These are phyloP conservation scores for Macrophomina phaseolina DNA, from an alignment of 2,329 filamentous ascomycete species.

Conservation along the genomic window DNA sequence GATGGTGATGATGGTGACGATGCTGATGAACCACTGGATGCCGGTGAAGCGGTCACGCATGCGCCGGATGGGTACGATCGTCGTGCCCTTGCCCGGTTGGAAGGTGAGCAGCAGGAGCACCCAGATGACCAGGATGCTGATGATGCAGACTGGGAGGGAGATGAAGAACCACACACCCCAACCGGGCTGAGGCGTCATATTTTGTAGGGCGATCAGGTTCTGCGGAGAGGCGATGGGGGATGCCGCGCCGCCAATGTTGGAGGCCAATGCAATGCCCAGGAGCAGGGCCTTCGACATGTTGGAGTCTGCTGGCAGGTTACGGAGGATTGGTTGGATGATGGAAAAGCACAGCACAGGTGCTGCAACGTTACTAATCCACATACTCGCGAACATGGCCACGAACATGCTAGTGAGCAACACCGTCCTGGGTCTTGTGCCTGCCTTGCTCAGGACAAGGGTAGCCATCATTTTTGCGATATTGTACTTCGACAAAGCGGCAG, in stretches of 20 bases:
- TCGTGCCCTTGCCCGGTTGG: slow-evolving; percentile 81
- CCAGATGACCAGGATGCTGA: slow-evolving; percentile 91
- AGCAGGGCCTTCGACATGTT: slow-evolving; percentile 95
- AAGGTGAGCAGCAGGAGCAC: slow-evolving; percentile 83
- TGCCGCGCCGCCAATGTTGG: slow-evolving; percentile 94
- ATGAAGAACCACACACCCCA: slow-evolving; percentile 99
- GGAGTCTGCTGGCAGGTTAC: slow-evolving; percentile 87
- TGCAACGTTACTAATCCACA: slow-evolving; percentile 99
- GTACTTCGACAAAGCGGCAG: slow-evolving; percentile 93
- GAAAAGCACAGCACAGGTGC: slow-evolving; percentile 97
- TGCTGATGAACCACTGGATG: slow-evolving; percentile 89
- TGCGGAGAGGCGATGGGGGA: slow-evolving; percentile 97
- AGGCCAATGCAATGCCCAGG: slow-evolving; percentile 90
- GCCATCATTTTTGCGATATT: slow-evolving; percentile 98
- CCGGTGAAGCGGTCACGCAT: slow-evolving; percentile 88
- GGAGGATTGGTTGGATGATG: slow-evolving; percentile 94
- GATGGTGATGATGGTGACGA: slow-evolving; percentile 85
- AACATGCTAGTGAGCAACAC: slow-evolving; percentile 99
- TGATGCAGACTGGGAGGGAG: slow-evolving; percentile 86
- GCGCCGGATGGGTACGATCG: slow-evolving; percentile 87
- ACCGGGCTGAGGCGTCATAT: slow-evolving; percentile 89
- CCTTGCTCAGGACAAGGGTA: slow-evolving; percentile 94
- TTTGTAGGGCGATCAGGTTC: slow-evolving; percentile 94
- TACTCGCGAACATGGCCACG: slow-evolving; percentile 94
- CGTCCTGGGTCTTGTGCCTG: slow-evolving; percentile 85